Conservation (phyloP, 2,329 filamentous ascomycete species). For the Penicillium sp. region DNA sequence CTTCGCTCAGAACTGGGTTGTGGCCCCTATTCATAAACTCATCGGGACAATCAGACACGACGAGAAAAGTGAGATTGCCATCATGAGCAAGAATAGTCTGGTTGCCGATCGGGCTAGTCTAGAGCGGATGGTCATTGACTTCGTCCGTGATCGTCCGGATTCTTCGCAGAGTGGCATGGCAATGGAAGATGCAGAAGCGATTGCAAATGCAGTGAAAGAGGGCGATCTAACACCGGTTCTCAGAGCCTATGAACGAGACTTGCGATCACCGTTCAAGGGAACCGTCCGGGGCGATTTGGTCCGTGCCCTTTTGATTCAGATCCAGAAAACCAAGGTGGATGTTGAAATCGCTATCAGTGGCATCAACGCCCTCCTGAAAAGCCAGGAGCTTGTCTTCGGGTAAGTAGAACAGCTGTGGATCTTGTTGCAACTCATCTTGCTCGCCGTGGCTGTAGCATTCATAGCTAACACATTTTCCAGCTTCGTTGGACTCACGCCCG, state of each 20-base stretch:
- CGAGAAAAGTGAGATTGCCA: slow-evolving; percentile 87
- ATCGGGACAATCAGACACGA: slow-evolving; percentile 93
- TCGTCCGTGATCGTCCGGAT: slow-evolving; percentile 80
- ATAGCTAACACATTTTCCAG: slow-evolving; percentile 44
- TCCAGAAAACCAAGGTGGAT: slow-evolving; percentile 99
- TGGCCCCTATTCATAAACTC: slow-evolving; percentile 81
- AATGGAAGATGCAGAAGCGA: slow-evolving; percentile 69
- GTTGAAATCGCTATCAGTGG: slow-evolving; percentile 94
- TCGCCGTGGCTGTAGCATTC: no score
- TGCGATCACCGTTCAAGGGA: slow-evolving; percentile 79
- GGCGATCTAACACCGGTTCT: slow-evolving; percentile 93
- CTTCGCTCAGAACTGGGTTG: slow-evolving; percentile 96
- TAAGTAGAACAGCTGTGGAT: no score
- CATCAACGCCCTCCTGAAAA: slow-evolving; percentile 92
- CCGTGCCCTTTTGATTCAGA: slow-evolving; percentile 88
- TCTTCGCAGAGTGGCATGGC: slow-evolving; percentile 56
- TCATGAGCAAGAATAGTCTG: slow-evolving; percentile 93
- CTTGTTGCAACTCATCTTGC: no score
- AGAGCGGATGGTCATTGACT: slow-evolving; percentile 98
- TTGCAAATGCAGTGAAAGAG: slow-evolving; percentile 80
- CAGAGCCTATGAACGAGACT: slow-evolving; percentile 86
- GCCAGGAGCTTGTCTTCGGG: slow-evolving; percentile 93
- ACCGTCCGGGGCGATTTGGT: slow-evolving; percentile 85
- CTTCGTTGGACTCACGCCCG: slow-evolving; percentile 93
- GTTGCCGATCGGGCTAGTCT: slow-evolving; percentile 88